phyloP scores from a whole-genome alignment of 2,329 filamentous ascomycete species.

The Fusarium agapanthi region DNA sequence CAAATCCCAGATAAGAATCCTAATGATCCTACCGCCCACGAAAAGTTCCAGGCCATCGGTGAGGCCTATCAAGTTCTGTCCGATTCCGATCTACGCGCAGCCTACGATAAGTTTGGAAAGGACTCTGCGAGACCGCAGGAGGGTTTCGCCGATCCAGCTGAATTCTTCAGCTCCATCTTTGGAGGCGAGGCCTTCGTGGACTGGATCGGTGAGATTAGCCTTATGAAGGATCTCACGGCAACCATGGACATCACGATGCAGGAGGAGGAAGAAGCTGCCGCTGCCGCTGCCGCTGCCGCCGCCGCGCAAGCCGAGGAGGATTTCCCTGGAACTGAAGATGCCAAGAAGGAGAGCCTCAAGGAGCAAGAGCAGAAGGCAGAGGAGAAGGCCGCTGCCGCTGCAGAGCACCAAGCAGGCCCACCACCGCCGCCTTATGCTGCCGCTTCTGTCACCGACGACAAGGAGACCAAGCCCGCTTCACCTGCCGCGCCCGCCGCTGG shows the following conservation, averaged over 20 bases:
- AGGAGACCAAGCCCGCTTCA: conserved; percentile 43
- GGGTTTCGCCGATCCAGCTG: conserved; percentile 93
- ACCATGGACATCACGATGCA: conserved; percentile 98
- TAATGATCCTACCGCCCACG: conserved; percentile 91
- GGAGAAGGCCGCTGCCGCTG: conserved; percentile 36
- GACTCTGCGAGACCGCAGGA: conserved; percentile 90
- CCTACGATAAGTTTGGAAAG: conserved; percentile 98
- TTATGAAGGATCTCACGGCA: conserved; percentile 98
- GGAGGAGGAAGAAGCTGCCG: conserved; percentile 71
- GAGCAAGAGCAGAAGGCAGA: conserved; percentile 44
- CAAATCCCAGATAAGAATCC: conserved; percentile 86
- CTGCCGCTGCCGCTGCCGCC: conserved; percentile 63
- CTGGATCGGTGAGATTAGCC: conserved; percentile 96
- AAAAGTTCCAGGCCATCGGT: conserved; percentile 89
- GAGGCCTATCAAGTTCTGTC: conserved; percentile 84
- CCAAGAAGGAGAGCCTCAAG: conserved; percentile 64
- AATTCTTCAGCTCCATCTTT: conserved; percentile 99
- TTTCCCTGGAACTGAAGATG: conserved; percentile 65
- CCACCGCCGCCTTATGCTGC: conserved; percentile 49
- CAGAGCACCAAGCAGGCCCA: conserved; percentile 42
- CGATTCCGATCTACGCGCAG: conserved; percentile 83
- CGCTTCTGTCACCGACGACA: conserved; percentile 51
- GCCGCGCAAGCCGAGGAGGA: conserved; percentile 60
- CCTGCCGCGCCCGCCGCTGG: conserved; percentile 25
- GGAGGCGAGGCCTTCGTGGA: conserved; percentile 95